Base-by-base conservation (phyloP, 2,329 filamentous ascomycete species). In the Fusarium nurragi region DNA sequence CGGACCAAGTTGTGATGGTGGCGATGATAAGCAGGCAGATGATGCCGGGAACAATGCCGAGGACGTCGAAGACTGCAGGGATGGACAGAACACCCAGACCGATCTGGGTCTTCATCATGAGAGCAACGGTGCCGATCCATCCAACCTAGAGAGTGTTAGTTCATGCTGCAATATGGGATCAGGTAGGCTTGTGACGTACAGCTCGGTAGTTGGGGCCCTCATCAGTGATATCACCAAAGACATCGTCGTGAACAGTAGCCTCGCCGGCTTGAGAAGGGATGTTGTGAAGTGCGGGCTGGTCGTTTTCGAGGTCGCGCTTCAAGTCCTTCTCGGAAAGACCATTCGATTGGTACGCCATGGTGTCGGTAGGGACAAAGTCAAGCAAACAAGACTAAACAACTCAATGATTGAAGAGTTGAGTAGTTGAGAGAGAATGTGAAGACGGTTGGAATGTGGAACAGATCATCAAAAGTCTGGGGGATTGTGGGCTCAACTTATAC, bases 51-150 rank as follows among this genome's bases (percentile, higher is more conserved):
- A 83, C 74, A 32, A 84, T 73, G 9, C 81, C 82, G 8, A 84
- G 74, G 4, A 74, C 74, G 54, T 84, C 74, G 59, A 83, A 82
- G 0, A 78, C 77, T 6, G 72, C 65, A 3, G 82, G 82, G 32
- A 84, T 83, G 1, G 81, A 82, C 19, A 84, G 73, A 23, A 84
- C 81, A 40, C 79, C 71, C 1, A 82, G 75, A 40, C 80, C 80
- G 32, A 82, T 75, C 59, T 81, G 78, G 4, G 77, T 80, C 73
- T 82, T 81, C 77, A 81, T 79, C 79, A 81, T 82, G 21, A 82
- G 73, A 14, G 77, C 78, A 1, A 75, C 69, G 10, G 80, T 80
- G 23, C 79, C 80, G 5, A 79, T 56, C 80, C 79, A 82, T 44
- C 79, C 78, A 11, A 43, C 80, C 76, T 78, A 77, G 23, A 23